These are phyloP conservation scores for Exophiala dermatitidis DNA, from an alignment of 2,329 filamentous ascomycete species.

Conservation along the genomic window DNA sequence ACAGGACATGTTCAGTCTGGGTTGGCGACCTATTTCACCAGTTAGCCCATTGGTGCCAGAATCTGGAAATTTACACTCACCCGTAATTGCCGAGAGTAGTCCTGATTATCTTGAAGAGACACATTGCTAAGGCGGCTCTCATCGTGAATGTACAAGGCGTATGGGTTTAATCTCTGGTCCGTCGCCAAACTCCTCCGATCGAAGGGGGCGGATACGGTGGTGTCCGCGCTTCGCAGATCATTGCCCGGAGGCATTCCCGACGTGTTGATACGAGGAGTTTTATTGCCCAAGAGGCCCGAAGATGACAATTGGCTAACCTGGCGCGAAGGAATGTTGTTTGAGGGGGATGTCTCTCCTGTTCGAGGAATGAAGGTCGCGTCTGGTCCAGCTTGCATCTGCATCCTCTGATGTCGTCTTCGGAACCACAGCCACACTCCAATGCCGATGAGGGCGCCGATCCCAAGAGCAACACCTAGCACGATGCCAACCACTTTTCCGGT, in stretches of 20 bases:
- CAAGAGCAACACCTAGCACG: conserved; percentile 37
- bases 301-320: conserved; percentile 29
- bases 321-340: conserved; percentile 26
- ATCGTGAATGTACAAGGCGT: conserved; percentile 36
- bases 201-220: conserved; percentile 8
- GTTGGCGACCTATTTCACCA: conserved; percentile 21
- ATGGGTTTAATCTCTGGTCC: conserved; percentile 41
- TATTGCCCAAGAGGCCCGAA: conserved; percentile 24
- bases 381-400: not conserved
- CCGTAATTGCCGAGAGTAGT: conserved; percentile 38
- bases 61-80: conserved; percentile 9
- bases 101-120: conserved; percentile 43
- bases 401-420: conserved; percentile 32
- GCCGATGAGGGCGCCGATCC: conserved; percentile 34
- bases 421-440: conserved; percentile 36
- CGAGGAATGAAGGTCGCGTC: conserved; percentile 17
- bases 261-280: conserved; percentile 23
- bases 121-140: conserved; percentile 39
- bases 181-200: conserved; percentile 29
- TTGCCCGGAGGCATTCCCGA: conserved; percentile 11
- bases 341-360: conserved; percentile 14
- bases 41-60: conserved; percentile 9
- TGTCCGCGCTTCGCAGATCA: conserved; percentile 19
- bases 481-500: conserved; percentile 41
- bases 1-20: conserved; percentile 10